Evolutionary conservation across 2,329 filamentous ascomycete species (phyloP).

Genomic region (Penicillium fuscoglaucum): DNA sequence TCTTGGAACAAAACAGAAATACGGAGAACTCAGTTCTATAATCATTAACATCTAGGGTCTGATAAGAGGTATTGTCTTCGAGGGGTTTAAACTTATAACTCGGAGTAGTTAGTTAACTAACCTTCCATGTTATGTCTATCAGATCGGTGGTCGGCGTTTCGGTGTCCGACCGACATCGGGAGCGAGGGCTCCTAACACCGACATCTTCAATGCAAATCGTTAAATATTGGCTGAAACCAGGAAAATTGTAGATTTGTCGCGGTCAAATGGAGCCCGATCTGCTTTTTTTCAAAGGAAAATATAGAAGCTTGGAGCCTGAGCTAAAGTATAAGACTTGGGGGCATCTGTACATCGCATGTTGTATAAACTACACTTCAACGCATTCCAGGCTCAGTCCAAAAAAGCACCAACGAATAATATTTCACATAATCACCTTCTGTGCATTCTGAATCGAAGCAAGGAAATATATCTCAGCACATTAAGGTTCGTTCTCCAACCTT

Average conservation of each 20-base stretch:
- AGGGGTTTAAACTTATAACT: neutral
- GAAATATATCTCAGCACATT: neutral
- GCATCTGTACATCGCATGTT: neutral
- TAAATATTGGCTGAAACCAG: neutral
- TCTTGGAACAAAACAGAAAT: neutral
- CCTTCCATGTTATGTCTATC: neutral
- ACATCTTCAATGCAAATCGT: neutral
- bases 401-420: too few relatives aligned
- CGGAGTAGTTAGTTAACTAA: too few relatives aligned
- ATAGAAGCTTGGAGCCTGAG: neutral
- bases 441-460: neutral
- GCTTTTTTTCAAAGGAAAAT: neutral
- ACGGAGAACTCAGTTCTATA: neutral
- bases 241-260: neutral
- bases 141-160: conserved; percentile 9
- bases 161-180: neutral
- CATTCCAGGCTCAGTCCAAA: neutral
- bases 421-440: neutral
- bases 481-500: neutral
- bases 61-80: neutral
- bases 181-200: neutral
- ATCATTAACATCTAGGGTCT: neutral
- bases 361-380: neutral
- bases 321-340: neutral
- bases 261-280: neutral